Evolutionary conservation across 768 basidiomycete genomes (phyloP), one percentile per base, ranked within the genome.

Genomic region (Lactifluus volemus): DNA sequence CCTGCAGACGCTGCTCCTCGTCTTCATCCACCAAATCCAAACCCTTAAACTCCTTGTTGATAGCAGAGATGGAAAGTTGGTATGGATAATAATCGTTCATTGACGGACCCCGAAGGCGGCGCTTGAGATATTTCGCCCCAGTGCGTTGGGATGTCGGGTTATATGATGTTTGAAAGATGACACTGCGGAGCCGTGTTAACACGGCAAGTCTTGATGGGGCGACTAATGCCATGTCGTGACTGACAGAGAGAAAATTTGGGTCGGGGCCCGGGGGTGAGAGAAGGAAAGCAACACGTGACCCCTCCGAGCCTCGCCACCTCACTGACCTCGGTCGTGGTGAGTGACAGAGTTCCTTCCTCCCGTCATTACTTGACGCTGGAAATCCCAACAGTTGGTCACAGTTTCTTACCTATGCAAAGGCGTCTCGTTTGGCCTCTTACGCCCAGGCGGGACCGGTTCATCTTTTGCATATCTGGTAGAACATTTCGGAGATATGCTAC

Each of bases 51-150:
- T 53, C 47, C 39, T 76, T 76, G 3, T 77, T 78, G 10, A 85
- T 73, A 53, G 76, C 68, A 36, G 82, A 71, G 53, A 92, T 75
- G 62, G 82, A 77, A 60, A 89, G 67, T n/a, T 75, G 72, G 21
- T 74, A 70, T 0, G 88, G 89, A 74, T 95, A 94, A 76, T 98
- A 98, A 5, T 81, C 76, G 65, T 87, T 70, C 86, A 97, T 89
- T 30, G 91, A 81, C 0, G 92, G 92, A 0, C 95, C 96, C 0
- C 86, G 83, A 39, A 98, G 82, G 17, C 88, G 80, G 14, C 81
- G 78, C 19, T 88, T 84, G 49, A 98, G 84, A 75, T 96, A 93
- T 75, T 98, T 98, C 30, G 92, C 88, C 17, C 96, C 96, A 0
- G 89, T 94, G 17, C 95, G 85, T 14, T 83, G 70, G 30, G 81